Evolutionary conservation across 1,284 basidiomycete species (phyloP), one percentile per base, ranked within the genome.

Genomic region (Quambalaria eucalypti): DNA sequence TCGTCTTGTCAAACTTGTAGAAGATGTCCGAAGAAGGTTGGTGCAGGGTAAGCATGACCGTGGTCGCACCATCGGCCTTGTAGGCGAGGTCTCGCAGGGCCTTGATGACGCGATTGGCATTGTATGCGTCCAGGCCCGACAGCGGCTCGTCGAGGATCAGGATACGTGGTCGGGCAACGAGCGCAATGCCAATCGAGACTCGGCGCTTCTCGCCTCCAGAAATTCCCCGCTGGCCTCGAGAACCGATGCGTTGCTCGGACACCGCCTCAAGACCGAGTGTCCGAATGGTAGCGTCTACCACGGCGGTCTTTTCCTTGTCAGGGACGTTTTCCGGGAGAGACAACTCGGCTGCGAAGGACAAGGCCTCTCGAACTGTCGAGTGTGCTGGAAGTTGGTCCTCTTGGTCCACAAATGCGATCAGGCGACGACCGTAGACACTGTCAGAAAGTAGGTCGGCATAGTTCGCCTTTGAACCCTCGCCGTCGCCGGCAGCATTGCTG

Each of bases 1-100:
- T 59, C 21, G 61, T 29, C 28, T 62, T 49, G 47, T 68, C 62
- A 42, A 66, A 63, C 52, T 56, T 55, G 46, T 63, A 52, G 36
- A 60, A 70, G 54, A 70, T 65, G 48, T 66, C 55, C 1, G 62
- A 66, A 12, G 62, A 65, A 2, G 68, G 68, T 56, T 70, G 68
- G 49, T 70, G 68, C 2, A 70, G 51, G 2, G 68, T 68, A 14
- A 66, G 54, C 16, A 70, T 52, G 30, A 70, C 61, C 6, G 68
- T 66, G 0, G 68, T 66, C n/a, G 56, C 5, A 16, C 28, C 33
- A 16, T 23, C 28, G 5, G 54, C 52, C 4, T 39, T 19, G 26
- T 50, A 19, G 1, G 59, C 56, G 9, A 58, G 55, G 42, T 62
- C 52, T 12, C 66, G 61, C 39, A 70, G 61, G 1, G 64, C 64